Conservation (phyloP, 371 early-diverging fungal genomes). For the Lichtheimia corymbifera region DNA sequence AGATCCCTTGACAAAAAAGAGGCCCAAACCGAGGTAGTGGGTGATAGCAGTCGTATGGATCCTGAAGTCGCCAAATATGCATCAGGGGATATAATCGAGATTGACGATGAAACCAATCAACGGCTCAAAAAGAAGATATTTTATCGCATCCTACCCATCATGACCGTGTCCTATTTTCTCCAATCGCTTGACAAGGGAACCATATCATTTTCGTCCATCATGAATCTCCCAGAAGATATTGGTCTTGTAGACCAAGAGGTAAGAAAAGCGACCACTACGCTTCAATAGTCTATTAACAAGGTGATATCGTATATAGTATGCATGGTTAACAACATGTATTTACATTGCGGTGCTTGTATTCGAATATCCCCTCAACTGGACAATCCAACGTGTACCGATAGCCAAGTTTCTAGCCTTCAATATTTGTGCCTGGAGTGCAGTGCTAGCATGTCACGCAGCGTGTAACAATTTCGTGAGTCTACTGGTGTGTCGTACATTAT, state of each 20-base stretch:
- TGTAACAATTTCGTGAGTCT: conserved; percentile 24
- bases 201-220: conserved; percentile 24
- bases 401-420: conserved; percentile 26
- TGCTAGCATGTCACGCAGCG: conserved; percentile 19
- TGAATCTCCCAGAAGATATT: conserved; percentile 20
- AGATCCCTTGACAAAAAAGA: no score
- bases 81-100: conserved; percentile 13
- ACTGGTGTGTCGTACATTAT: conserved; percentile 19
- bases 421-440: conserved; percentile 21
- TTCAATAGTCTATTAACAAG: neutral
- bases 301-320: conserved; percentile 6
- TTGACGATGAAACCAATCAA: conserved; percentile 22
- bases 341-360: conserved; percentile 26
- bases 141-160: conserved; percentile 16
- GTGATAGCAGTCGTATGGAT: conserved; percentile 22
- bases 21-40: neutral
- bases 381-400: conserved; percentile 24
- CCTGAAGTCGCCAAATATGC: conserved; percentile 31
- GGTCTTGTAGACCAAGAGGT: conserved; percentile 25
- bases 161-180: conserved; percentile 22
- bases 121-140: conserved; percentile 19
- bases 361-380: conserved; percentile 30
- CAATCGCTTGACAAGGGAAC: conserved; percentile 30
- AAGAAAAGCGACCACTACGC: neutral
- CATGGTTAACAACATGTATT: conserved; percentile 30